Conservation (phyloP, 2,329 filamentous ascomycete species). For the Alternaria alternata region DNA sequence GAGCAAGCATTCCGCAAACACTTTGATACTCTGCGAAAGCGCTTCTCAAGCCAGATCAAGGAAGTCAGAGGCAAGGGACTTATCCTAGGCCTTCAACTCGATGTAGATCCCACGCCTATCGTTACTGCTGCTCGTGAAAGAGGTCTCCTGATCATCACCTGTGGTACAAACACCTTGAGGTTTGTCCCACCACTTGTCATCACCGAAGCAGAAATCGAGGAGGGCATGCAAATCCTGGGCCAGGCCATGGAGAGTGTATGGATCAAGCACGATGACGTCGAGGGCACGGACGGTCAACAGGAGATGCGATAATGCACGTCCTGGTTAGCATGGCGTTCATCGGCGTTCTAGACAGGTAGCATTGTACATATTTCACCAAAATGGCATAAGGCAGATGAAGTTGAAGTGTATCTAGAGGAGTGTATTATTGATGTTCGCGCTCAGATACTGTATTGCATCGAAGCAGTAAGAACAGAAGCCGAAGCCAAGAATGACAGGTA, state of each 20-base stretch:
- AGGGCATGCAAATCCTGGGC: slow-evolving; percentile 78
- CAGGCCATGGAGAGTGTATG: slow-evolving; percentile 68
- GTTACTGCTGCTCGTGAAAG: slow-evolving; percentile 87
- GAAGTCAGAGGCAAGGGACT: slow-evolving; percentile 86
- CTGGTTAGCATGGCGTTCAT: slow-evolving; percentile 30
- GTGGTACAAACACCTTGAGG: slow-evolving; percentile 87
- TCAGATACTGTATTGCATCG: not conserved
- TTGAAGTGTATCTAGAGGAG: not conserved
- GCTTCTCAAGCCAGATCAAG: slow-evolving; percentile 74
- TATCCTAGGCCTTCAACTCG: slow-evolving; percentile 86
- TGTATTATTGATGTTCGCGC: not conserved
- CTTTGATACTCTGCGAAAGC: slow-evolving; percentile 64
- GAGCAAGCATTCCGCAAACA: slow-evolving; percentile 66
- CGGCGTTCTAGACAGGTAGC: slow-evolving; percentile 8
- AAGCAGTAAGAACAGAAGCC: not conserved
- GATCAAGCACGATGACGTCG: slow-evolving; percentile 45
- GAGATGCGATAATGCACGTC: slow-evolving; percentile 39
- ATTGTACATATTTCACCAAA: not conserved
- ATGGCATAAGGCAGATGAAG: not conserved
- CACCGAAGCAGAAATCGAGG: slow-evolving; percentile 78
- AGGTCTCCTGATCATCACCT: slow-evolving; percentile 89
- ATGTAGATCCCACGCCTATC: slow-evolving; percentile 74
- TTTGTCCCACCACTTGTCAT: slow-evolving; percentile 91
- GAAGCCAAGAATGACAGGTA: not conserved
- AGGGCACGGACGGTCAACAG: slow-evolving; percentile 45